phyloP scores from a whole-genome alignment of 2,329 filamentous ascomycete species.

The Aspergillus brunneoviolaceus region DNA sequence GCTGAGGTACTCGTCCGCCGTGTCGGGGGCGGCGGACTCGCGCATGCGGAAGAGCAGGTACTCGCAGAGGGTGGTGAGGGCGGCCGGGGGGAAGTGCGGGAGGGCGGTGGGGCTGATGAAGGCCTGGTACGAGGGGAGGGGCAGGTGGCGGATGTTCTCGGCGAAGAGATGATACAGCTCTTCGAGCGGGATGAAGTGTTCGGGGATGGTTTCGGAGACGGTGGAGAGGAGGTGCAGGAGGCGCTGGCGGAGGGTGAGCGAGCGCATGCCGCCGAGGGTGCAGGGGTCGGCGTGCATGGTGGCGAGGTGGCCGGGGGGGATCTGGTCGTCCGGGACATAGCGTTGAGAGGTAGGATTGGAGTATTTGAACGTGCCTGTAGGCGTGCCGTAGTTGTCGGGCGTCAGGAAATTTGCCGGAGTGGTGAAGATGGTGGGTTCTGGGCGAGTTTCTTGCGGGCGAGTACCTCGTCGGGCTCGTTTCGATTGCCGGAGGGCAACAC shows the following conservation, averaged over 20 bases:
- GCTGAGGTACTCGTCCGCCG: slow-evolving; percentile 46
- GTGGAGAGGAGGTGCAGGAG: slow-evolving; percentile 44
- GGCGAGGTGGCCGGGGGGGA: slow-evolving; percentile 10
- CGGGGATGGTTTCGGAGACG: slow-evolving; percentile 37
- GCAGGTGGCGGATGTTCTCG: slow-evolving; percentile 48
- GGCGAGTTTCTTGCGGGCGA: not conserved
- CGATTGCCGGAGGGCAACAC: slow-evolving; percentile 22
- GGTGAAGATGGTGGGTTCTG: slow-evolving; percentile 3
- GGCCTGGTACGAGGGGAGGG: slow-evolving; percentile 48
- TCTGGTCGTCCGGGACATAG: slow-evolving; percentile 5
- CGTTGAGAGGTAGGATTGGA: not conserved
- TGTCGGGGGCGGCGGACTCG: slow-evolving; percentile 40
- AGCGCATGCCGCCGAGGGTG: slow-evolving; percentile 38
- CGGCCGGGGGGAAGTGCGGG: slow-evolving; percentile 36
- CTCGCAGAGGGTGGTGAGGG: slow-evolving; percentile 55
- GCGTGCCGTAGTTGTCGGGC: not conserved
- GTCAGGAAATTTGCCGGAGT: not conserved
- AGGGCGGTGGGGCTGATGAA: slow-evolving; percentile 48
- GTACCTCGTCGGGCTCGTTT: slow-evolving; percentile 37
- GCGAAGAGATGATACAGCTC: slow-evolving; percentile 46
- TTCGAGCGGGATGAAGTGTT: slow-evolving; percentile 37
- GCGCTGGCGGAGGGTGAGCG: slow-evolving; percentile 47
- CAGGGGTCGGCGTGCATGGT: slow-evolving; percentile 24
- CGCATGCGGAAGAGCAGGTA: slow-evolving; percentile 53
- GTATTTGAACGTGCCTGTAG: slow-evolving; percentile 1